Percentiles rank a stretch among this genome's conserved stretches.
Conservation (phyloP, 1,284 basidiomycete species). For the Neonothopanus nambi region DNA sequence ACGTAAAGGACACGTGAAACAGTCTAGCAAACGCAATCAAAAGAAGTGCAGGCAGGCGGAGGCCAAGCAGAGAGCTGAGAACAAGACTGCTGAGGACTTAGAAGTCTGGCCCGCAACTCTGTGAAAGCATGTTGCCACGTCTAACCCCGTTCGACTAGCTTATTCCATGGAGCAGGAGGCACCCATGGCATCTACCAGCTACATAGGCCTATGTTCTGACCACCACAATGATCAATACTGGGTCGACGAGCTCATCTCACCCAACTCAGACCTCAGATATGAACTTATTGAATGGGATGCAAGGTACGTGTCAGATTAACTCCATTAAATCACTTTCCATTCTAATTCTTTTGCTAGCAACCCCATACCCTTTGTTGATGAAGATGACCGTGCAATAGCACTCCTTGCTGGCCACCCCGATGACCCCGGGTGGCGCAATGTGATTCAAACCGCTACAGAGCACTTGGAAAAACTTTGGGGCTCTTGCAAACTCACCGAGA, state of each 20-base stretch:
- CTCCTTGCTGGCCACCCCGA: slow-evolving; percentile 3
- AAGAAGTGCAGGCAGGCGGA: too few species aligned
- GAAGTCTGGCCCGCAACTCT: too few species aligned
- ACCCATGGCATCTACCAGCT: background rate
- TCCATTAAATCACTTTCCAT: background rate
- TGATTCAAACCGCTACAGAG: background rate
- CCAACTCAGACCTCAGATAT: background rate
- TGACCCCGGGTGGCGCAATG: background rate
- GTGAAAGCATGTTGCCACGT: too few species aligned
- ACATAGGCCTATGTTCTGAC: background rate
- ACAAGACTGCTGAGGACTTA: too few species aligned
- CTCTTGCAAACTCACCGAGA: background rate
- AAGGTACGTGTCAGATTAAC: background rate
- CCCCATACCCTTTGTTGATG: background rate
- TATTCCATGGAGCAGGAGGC: background rate
- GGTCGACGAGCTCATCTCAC: background rate
- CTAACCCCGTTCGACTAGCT: too few species aligned
- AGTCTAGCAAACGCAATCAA: too few species aligned
- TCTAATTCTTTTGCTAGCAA: background rate
- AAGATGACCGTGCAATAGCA: background rate
- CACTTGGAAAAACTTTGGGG: background rate
- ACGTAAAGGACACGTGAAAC: too few species aligned
- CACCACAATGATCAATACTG: background rate
- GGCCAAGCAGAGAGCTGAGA: too few species aligned
- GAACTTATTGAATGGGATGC: background rate